These are phyloP conservation scores for Achlya hypogyna DNA, from an alignment of 352 stramenopile species.

Conservation along the genomic window DNA sequence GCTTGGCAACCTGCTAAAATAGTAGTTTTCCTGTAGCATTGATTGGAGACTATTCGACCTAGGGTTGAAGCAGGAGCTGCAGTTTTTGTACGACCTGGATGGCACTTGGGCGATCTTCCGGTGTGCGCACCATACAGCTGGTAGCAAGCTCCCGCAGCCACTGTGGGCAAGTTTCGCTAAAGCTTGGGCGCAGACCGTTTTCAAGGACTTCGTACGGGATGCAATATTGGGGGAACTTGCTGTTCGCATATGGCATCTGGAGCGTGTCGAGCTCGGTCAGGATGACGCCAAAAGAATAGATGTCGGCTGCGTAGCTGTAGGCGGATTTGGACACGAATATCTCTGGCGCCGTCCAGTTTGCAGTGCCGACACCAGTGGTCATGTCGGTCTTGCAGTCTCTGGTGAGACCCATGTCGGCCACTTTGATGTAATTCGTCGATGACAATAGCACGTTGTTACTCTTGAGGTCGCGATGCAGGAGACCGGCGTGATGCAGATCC, in stretches of 20 bases:
- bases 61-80: no score
- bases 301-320: slow-evolving; percentile 61
- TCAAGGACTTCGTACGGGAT: no score
- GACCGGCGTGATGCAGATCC: background rate
- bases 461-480: slow-evolving; percentile 10
- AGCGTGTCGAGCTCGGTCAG: slow-evolving; percentile 59
- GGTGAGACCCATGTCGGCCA: background rate
- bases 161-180: no score
- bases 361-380: background rate
- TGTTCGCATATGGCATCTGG: background rate
- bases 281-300: slow-evolving; percentile 68
- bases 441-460: background rate
- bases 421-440: slow-evolving; percentile 10
- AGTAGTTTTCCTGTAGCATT: no score
- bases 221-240: no score
- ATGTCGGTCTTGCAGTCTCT: background rate
- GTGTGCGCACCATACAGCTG: no score
- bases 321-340: background rate
- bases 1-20: no score
- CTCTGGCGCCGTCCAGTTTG: background rate
- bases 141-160: no score
- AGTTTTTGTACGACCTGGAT: no score
- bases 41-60: no score
- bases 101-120: no score
- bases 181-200: no score